Evolutionary conservation across 2,329 filamentous ascomycete genomes (phyloP).

Genomic region (Blastomyces silverae): DNA sequence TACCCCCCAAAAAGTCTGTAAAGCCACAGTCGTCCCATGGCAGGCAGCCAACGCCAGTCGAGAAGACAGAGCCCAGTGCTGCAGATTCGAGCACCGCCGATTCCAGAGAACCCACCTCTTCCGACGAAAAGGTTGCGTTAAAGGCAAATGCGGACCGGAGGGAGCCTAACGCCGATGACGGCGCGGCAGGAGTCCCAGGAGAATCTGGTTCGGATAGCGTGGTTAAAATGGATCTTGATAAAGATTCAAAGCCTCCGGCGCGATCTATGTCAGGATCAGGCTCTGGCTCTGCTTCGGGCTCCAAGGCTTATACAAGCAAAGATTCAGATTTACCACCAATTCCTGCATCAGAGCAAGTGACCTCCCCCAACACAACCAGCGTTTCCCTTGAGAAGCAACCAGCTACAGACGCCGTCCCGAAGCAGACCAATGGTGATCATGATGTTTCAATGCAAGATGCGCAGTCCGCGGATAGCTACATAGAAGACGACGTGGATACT

Average conservation of each 20-base stretch:
- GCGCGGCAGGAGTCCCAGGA: slow-evolving; percentile 23
- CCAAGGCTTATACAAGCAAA: background rate
- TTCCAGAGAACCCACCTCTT: slow-evolving; percentile 34
- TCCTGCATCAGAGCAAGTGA: background rate
- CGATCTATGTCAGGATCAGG: background rate
- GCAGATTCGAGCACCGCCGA: slow-evolving; percentile 38
- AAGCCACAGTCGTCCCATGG: slow-evolving; percentile 35
- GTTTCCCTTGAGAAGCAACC: slow-evolving; percentile 10
- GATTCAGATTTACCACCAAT: slow-evolving; percentile 8
- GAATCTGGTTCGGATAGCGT: background rate
- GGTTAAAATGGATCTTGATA: slow-evolving; percentile 1
- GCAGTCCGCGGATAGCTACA: slow-evolving; percentile 44
- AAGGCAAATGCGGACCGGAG: slow-evolving; percentile 29
- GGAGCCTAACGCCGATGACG: slow-evolving; percentile 27
- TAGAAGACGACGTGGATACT: slow-evolving; percentile 45
- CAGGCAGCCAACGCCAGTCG: slow-evolving; percentile 33
- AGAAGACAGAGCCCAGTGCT: slow-evolving; percentile 36
- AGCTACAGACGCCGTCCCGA: slow-evolving; percentile 17
- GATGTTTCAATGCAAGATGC: slow-evolving; percentile 61
- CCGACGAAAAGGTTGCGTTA: slow-evolving; percentile 36
- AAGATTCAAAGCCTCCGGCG: background rate
- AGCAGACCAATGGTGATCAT: slow-evolving; percentile 38
- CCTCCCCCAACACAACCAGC: slow-evolving; percentile 1
- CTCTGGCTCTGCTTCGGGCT: background rate
- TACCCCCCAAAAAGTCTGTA: slow-evolving; percentile 43